phyloP scores from a whole-genome alignment of 768 basidiomycete genomes.

The Hydnomerulius pinastri region DNA sequence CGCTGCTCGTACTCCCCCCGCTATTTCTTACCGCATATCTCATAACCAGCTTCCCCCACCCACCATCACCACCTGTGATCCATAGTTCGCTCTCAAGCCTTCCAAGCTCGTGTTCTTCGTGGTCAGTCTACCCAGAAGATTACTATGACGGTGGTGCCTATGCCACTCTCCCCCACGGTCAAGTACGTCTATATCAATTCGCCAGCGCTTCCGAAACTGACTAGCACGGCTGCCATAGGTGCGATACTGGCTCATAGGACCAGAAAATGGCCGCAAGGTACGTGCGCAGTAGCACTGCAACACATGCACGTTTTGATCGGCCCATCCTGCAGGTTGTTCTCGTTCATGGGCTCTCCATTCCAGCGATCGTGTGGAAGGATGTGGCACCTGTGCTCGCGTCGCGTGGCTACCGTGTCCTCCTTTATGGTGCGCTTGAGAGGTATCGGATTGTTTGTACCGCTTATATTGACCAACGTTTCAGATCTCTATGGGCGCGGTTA shows the following conservation, averaged over 20 bases:
- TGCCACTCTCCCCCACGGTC: conserved; percentile 64
- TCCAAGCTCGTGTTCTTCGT: conserved; percentile 54
- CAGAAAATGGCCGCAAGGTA: conserved; percentile 67
- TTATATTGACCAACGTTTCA: conserved; percentile 26
- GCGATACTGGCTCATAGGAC: conserved; percentile 78
- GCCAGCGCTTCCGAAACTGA: not conserved
- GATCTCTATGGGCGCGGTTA: conserved; percentile 85
- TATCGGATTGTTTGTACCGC: not conserved
- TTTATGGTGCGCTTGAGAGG: conserved; percentile 56
- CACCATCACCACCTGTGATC: conserved; percentile 50
- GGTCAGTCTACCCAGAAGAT: conserved; percentile 73
- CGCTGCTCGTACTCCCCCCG: conserved; percentile 61
- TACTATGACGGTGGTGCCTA: conserved; percentile 64
- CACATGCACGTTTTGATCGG: not conserved
- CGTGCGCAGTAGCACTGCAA: conserved; percentile 12
- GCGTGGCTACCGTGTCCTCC: conserved; percentile 69
- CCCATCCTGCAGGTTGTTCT: conserved; percentile 57
- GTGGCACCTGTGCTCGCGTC: conserved; percentile 65
- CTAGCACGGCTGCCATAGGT: conserved; percentile 40
- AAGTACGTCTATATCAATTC: conserved; percentile 40
- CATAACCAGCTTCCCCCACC: conserved; percentile 64
- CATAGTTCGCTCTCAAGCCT: conserved; percentile 64
- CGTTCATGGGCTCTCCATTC: conserved; percentile 77
- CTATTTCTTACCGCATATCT: conserved; percentile 62
- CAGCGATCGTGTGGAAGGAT: conserved; percentile 76